Evolutionary conservation across 257 asterid genomes (phyloP).

Genomic region (Forsythia viridissima): DNA sequence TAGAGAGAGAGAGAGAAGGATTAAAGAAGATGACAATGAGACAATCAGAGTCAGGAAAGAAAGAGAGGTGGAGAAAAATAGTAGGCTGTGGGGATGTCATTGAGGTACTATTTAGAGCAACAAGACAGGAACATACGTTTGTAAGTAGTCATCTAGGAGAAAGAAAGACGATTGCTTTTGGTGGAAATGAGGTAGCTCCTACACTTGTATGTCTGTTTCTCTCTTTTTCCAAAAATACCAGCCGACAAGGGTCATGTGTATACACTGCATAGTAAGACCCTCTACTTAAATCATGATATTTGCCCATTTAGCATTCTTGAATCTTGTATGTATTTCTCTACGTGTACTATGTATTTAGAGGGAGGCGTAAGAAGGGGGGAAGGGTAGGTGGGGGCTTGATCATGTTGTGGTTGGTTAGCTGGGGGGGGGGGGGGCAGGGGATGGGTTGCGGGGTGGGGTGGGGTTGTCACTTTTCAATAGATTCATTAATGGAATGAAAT

Average conservation of each 20-base stretch:
- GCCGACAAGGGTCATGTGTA: too few relatives aligned
- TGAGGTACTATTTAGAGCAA: constrained; percentile 23
- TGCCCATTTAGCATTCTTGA: neutral
- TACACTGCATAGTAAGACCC: too few relatives aligned
- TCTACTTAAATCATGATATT: too few relatives aligned
- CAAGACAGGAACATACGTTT: constrained; percentile 29
- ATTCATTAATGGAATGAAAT: too few relatives aligned
- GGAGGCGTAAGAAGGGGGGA: neutral
- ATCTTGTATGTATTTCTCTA: constrained; percentile 14
- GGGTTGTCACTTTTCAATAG: neutral
- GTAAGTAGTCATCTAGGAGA: constrained; percentile 19
- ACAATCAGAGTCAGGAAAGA: neutral
- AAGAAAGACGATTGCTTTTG: neutral
- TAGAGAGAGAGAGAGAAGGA: constrained; percentile 19
- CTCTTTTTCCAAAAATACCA: too few relatives aligned
- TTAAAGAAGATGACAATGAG: constrained; percentile 17
- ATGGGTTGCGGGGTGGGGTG: neutral
- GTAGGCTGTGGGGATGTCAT: constrained; percentile 23
- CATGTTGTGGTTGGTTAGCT: too few relatives aligned
- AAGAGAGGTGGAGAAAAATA: constrained; percentile 16
- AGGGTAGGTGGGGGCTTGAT: neutral
- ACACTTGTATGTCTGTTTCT: constrained; percentile 12
- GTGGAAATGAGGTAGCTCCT: constrained; percentile 30
- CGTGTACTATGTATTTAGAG: neutral
- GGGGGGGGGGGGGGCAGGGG: neutral